phyloP scores from a whole-genome alignment of 176 grass and related monocot genomes.

The Aegilops umbellulata region DNA sequence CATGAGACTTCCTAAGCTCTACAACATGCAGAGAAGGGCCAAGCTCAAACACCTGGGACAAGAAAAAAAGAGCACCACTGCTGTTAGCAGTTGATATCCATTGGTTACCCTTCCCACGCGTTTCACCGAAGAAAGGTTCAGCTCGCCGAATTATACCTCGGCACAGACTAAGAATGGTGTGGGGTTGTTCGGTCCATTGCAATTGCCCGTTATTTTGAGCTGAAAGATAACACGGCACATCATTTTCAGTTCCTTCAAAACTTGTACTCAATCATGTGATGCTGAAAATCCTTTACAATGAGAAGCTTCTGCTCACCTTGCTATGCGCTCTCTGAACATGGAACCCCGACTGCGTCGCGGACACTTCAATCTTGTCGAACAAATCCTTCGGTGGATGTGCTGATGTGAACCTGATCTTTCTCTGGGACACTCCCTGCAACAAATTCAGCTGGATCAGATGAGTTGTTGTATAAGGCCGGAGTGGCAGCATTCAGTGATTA shows the following conservation, averaged over 20 bases:
- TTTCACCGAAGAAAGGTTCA: not conserved
- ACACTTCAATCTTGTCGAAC: constrained; percentile 54
- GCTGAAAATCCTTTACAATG: not conserved
- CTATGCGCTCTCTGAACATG: constrained; percentile 48
- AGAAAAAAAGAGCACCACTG: not conserved
- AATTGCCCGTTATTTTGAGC: constrained; percentile 53
- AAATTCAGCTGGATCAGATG: not conserved
- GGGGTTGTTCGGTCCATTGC: constrained; percentile 22
- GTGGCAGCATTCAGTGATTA: not conserved
- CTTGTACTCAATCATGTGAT: not conserved
- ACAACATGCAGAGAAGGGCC: constrained; percentile 67
- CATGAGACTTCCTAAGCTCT: constrained; percentile 73
- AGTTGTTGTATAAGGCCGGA: not conserved
- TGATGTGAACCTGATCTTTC: constrained; percentile 85
- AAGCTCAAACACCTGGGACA: constrained; percentile 77
- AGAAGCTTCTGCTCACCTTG: constrained; percentile 45
- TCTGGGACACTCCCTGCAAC: constrained; percentile 67
- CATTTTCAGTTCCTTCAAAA: constrained; percentile 15
- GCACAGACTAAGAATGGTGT: constrained; percentile 44
- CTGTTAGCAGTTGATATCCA: not conserved
- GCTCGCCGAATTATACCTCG: constrained; percentile 44
- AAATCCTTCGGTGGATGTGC: constrained; percentile 50
- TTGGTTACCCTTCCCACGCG: not conserved
- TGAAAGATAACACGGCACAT: constrained; percentile 30
- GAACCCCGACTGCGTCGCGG: constrained; percentile 50